Base-by-base conservation (phyloP, 306 rosid species). In the Neltuma alba region DNA sequence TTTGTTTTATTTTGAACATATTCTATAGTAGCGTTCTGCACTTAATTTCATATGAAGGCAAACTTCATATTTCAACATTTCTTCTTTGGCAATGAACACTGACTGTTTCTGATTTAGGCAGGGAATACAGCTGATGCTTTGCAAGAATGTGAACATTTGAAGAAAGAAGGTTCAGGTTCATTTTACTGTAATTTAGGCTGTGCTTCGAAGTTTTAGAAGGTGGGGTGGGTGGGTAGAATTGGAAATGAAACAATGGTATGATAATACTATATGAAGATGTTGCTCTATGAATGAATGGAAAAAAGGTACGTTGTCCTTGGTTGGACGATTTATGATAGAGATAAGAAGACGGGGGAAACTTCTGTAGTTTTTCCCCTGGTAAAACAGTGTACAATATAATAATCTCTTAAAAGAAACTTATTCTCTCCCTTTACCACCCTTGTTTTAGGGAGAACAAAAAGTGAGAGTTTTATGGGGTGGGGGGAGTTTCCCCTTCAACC, bases 91-190 rank as follows among this genome's bases (percentile, higher is more conserved):
- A 8, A 27, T 65, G 34, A 75, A 37, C 72, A 28, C 64, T 75
- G 34, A 80, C 67, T 76, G 21, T 48, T 23, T 79, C 75, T 84
- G 74, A 76, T 84, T 76, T 83, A 94, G 98, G 97, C 89, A 38
- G 99, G 97, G 85, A 89, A 89, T 84, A 85, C 90, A 42, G 69
- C 60, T 54, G 99, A 86, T 72, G 97, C 99, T 54, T 81, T 85
- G 89, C 81, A 55, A 82, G 99, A 94, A 88, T 94, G 95, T 45
- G 99, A 92, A 83, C 76, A 78, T 80, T 88, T 94, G 86, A 89
- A 84, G 76, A 89, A 77, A 88, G 89, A 91, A 89, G 98, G 97
- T 92, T 76, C 34, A 42, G 76, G 25, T 72, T 62, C 25, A 37
- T 47, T 65, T 68, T 69, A 48, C 70, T 61, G n/a, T 52, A 68